A percentile compares a stretch with the other conserved stretches of the same genome.
phyloP scores from a whole-genome alignment of 2,329 filamentous ascomycete genomes.

The Ustulina deusta region DNA sequence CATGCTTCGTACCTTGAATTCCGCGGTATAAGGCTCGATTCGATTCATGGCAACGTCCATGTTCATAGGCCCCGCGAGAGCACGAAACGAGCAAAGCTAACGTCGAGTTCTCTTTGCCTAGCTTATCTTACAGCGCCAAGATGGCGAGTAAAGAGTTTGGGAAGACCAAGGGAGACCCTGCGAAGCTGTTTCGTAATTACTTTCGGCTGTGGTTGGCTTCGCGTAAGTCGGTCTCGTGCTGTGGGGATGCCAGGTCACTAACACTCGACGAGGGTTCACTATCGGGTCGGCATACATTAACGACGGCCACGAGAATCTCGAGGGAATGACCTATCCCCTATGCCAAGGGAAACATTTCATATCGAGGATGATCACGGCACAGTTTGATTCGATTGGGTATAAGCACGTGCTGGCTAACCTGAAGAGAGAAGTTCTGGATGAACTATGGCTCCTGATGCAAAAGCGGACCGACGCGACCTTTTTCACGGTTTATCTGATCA shows the following conservation, averaged over 20 bases:
- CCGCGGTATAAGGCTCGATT: slow-evolving; percentile 19
- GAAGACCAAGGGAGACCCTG: slow-evolving; percentile 45
- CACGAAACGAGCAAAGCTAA: slow-evolving; percentile 19
- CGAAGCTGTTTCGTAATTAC: slow-evolving; percentile 55
- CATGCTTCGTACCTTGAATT: neutral
- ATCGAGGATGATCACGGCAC: slow-evolving; percentile 52
- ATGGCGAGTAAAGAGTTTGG: slow-evolving; percentile 26
- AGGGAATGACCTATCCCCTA: slow-evolving; percentile 16
- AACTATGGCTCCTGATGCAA: slow-evolving; percentile 47
- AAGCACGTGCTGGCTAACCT: slow-evolving; percentile 40
- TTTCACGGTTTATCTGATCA: slow-evolving; percentile 49
- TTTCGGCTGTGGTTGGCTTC: slow-evolving; percentile 62
- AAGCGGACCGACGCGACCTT: slow-evolving; percentile 47
- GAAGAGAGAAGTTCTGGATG: slow-evolving; percentile 46
- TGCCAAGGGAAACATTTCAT: slow-evolving; percentile 52
- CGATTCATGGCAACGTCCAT: neutral
- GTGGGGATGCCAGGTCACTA: neutral
- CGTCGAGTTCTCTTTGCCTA: neutral
- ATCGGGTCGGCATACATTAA: slow-evolving; percentile 59
- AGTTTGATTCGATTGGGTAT: slow-evolving; percentile 50
- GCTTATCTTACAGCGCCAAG: slow-evolving; percentile 30
- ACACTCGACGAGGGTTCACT: slow-evolving; percentile 55
- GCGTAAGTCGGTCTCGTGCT: slow-evolving; percentile 53
- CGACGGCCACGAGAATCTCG: slow-evolving; percentile 55
- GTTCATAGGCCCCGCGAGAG: neutral